Conservation (phyloP, 2,329 filamentous ascomycete species). For the Phaeosphaeria sp. region DNA sequence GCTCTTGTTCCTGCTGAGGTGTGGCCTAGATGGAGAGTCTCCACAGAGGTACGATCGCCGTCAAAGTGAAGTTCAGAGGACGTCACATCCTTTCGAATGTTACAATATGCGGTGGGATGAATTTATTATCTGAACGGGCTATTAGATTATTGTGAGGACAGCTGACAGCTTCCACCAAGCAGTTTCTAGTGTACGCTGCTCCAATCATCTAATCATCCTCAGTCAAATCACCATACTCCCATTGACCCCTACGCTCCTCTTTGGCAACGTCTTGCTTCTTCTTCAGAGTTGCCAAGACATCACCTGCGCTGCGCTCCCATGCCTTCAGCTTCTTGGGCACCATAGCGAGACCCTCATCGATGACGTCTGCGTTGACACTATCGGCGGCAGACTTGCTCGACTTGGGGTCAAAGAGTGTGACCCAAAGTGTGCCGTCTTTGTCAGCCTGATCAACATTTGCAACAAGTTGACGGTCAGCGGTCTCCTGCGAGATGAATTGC, state of each 20-base stretch:
- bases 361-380: conserved; percentile 88
- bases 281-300: conserved; percentile 74
- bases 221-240: conserved; percentile 97
- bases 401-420: conserved; percentile 86
- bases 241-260: conserved; percentile 82
- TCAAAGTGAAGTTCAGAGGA: no score
- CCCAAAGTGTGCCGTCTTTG: conserved; percentile 80
- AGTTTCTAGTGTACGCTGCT: not conserved
- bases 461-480: conserved; percentile 78
- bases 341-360: conserved; percentile 85
- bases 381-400: conserved; percentile 67
- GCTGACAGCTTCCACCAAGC: not conserved
- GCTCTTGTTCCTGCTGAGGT: no score
- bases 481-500: conserved; percentile 74
- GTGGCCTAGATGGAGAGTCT: no score
- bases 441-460: conserved; percentile 88
- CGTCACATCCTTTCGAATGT: no score
- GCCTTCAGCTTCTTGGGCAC: conserved; percentile 89
- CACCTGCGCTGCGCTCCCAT: conserved; percentile 81
- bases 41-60: no score
- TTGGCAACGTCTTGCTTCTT: conserved; percentile 81
- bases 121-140: not conserved
- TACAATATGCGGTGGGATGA: no score
- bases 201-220: conserved; percentile 56
- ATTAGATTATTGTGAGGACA: not conserved